These are phyloP conservation scores for Leucocoprinus sp. DNA, from an alignment of 768 basidiomycete genomes.

Conservation along the genomic window DNA sequence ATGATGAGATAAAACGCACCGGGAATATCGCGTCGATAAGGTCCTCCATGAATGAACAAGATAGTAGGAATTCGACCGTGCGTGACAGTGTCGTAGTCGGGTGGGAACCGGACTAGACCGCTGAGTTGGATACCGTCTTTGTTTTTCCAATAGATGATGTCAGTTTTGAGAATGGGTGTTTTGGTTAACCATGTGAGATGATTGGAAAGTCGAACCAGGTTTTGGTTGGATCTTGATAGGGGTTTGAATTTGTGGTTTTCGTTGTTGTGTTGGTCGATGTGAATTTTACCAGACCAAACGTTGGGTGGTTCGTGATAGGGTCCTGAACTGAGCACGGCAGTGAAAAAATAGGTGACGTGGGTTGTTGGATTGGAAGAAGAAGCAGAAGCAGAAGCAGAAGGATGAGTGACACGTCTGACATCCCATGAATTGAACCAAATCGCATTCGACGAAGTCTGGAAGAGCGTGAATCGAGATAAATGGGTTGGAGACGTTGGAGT, in stretches of 20 bases:
- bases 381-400: too few relatives aligned
- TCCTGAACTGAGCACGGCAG: slow-evolving; percentile 26
- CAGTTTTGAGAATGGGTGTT: slow-evolving; percentile 19
- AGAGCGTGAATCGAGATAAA: slow-evolving; percentile 18
- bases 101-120: slow-evolving; percentile 26
- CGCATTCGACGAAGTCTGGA: slow-evolving; percentile 24
- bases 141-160: slow-evolving; percentile 23
- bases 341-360: slow-evolving; percentile 21
- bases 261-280: slow-evolving; percentile 4
- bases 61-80: slow-evolving; percentile 5
- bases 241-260: slow-evolving; percentile 7
- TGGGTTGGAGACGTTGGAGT: slow-evolving; percentile 9
- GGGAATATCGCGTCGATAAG: slow-evolving; percentile 20
- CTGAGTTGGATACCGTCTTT: slow-evolving; percentile 22
- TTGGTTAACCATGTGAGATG: slow-evolving; percentile 26
- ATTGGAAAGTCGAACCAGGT: slow-evolving; percentile 20
- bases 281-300: slow-evolving; percentile 22
- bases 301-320: slow-evolving; percentile 26
- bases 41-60: slow-evolving; percentile 10
- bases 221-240: background rate
- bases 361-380: slow-evolving; percentile 17
- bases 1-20: slow-evolving; percentile 8
- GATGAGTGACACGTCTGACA: slow-evolving; percentile 16
- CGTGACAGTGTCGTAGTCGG: slow-evolving; percentile 13
- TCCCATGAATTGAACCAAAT: slow-evolving; percentile 33